Evolutionary conservation across 148 eudicot genomes (phyloP).

Genomic region (Rhododendron vialii): DNA sequence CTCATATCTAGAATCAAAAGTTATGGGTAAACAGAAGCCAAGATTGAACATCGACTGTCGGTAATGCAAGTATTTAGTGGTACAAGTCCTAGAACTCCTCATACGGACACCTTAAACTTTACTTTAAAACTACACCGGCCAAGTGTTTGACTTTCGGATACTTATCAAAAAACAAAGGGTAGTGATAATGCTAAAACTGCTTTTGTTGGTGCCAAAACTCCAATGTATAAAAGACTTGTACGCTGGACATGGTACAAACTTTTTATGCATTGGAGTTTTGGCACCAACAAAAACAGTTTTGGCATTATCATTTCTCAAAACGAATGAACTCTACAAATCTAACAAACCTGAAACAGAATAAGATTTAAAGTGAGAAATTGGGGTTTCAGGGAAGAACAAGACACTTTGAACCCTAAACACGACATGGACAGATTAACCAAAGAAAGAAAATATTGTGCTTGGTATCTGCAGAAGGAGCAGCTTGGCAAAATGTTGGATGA

Average conservation of each 20-base stretch:
- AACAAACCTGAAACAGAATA: neutral
- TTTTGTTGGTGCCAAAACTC: no score
- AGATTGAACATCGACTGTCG: no score
- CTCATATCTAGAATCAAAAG: no score
- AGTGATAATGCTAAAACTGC: no score
- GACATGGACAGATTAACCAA: neutral
- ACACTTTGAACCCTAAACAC: neutral
- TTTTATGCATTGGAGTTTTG: no score
- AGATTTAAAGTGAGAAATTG: neutral
- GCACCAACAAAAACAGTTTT: no score
- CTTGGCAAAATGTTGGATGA: conserved; percentile 96
- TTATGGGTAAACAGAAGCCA: neutral
- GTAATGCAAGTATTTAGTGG: neutral
- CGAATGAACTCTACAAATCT: neutral
- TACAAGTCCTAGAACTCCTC: neutral
- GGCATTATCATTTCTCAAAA: neutral
- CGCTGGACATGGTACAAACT: no score
- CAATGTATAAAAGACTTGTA: no score
- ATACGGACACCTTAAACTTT: neutral
- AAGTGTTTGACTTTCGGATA: neutral
- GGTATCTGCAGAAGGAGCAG: conserved; percentile 75
- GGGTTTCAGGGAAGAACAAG: neutral
- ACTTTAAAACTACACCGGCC: neutral
- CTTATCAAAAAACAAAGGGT: neutral
- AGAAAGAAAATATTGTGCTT: neutral